Evolutionary conservation across 192 early-diverging fungal genomes (phyloP), one percentile per base, ranked within the genome.

Genomic region (Umbelopsis isabellina): DNA sequence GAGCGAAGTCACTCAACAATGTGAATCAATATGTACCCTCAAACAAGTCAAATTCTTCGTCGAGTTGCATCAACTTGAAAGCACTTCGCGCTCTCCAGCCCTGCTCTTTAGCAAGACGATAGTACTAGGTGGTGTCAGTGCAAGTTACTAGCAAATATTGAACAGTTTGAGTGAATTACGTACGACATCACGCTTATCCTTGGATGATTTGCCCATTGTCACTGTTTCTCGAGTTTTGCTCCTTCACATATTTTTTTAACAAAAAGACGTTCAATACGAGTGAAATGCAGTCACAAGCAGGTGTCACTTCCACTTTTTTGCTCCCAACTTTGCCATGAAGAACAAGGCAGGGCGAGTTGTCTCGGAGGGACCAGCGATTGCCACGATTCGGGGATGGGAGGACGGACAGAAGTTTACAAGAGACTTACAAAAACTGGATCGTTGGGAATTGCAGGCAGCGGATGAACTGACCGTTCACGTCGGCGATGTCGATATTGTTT

Each of bases 11-110:
- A 46, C 5, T 23, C 25, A 13, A 8, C 51, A 52, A 13, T 45
- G 41, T 46, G 0, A n/a, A 37, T 58, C 16, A 45, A 37, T 45
- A 37, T 23, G 16, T 72, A 84, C 90, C 91, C 79, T 91, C 77
- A 66, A 99, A 92, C 35, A 99, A 84, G 68, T 92, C 82, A 82
- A 95, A 97, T 80, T 98, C 95, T 66, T 99, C 95, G 75, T 99
- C 92, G 53, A 99, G 83, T 71, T 99, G 97, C 47, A 98, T 85
- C 58, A 99, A 84, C 81, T 99, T 99, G 86, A 97, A 99, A 3
- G 98, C 97, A 77, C 91, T 93, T 64, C 97, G 86, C 11, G 97
- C 97, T 45, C 97, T 85, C 95, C 95, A 99, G 33, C 95, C 97
- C 79, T 97, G 91, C 82, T 99, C 97, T 79, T 99, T 99, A 47